phyloP scores from a whole-genome alignment of 1,284 basidiomycete genomes.

The Heliocybe sulcata region DNA sequence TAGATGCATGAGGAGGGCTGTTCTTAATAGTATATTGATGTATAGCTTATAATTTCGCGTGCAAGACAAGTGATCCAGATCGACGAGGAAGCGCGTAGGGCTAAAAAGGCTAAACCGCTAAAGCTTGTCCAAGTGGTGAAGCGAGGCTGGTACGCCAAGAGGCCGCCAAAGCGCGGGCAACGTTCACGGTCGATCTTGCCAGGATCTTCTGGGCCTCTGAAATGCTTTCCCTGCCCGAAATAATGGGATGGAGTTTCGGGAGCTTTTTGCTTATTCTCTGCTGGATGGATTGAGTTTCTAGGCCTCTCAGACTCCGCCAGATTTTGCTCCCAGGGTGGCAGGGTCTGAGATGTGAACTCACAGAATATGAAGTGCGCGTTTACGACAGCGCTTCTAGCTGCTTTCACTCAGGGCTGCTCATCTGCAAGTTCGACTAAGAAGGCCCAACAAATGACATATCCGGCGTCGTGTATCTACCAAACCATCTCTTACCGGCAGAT shows the following conservation, averaged over 20 bases:
- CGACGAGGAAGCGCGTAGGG: not conserved
- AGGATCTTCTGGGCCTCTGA: not conserved
- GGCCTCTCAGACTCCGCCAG: not conserved
- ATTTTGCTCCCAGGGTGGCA: not conserved
- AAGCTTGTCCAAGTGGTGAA: not conserved
- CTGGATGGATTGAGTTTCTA: not conserved
- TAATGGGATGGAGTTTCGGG: not conserved
- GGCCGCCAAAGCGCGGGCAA: not conserved
- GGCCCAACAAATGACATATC: not conserved
- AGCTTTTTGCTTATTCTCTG: not conserved
- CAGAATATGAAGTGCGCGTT: not conserved
- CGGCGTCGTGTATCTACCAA: not conserved
- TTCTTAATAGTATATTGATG: not conserved
- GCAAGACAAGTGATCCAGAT: not conserved
- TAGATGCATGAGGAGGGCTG: not conserved
- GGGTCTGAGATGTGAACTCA: not conserved
- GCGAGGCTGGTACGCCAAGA: not conserved
- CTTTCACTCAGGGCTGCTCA: not conserved
- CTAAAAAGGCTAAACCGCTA: constrained; percentile 2
- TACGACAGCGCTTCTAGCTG: constrained; percentile 2
- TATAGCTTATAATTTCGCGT: not conserved
- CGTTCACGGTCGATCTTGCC: not conserved
- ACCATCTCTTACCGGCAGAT: not conserved
- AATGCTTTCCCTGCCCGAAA: not conserved
- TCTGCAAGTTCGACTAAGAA: constrained; percentile 3